Conservation (phyloP, 345 rosid species). For the Salix koriyanagi region DNA sequence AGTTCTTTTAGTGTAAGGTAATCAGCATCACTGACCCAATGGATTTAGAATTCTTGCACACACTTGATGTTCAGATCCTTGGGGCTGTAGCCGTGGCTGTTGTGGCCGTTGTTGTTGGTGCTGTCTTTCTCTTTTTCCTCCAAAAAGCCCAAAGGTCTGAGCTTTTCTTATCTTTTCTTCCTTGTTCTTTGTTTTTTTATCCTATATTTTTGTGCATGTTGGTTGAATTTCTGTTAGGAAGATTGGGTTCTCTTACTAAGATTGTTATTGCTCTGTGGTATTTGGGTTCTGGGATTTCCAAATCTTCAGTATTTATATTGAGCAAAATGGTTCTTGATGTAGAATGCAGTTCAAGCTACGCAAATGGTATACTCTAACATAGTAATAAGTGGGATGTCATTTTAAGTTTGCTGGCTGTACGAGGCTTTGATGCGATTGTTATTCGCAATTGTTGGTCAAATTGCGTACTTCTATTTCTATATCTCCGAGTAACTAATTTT, state of each 20-base stretch:
- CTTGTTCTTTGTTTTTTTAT: not conserved
- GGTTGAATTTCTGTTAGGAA: not conserved
- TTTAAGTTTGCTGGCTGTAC: not conserved
- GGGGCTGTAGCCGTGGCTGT: slow-evolving; percentile 71
- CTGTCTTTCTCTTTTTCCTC: slow-evolving; percentile 55
- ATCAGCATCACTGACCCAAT: slow-evolving; percentile 7
- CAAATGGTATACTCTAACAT: too few species aligned
- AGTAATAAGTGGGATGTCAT: too few species aligned
- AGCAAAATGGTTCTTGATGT: not conserved
- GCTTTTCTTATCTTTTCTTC: slow-evolving; percentile 4
- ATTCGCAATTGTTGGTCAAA: not conserved
- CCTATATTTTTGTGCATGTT: not conserved
- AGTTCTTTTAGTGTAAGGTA: not conserved
- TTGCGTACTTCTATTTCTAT: not conserved
- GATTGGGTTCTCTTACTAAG: not conserved
- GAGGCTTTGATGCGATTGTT: not conserved
- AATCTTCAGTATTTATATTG: not conserved
- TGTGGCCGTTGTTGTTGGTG: slow-evolving; percentile 53
- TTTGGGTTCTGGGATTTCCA: not conserved
- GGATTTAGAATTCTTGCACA: slow-evolving; percentile 63
- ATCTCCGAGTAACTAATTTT: not conserved
- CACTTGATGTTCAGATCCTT: slow-evolving; percentile 65
- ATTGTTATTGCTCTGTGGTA: not conserved
- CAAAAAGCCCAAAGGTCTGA: slow-evolving; percentile 65
- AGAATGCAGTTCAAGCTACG: too few species aligned